Percentiles rank a stretch among this genome's conserved stretches.
Evolutionary conservation across 352 stramenopile genomes (phyloP).

Genomic region (Pythium aphanidermatum): DNA sequence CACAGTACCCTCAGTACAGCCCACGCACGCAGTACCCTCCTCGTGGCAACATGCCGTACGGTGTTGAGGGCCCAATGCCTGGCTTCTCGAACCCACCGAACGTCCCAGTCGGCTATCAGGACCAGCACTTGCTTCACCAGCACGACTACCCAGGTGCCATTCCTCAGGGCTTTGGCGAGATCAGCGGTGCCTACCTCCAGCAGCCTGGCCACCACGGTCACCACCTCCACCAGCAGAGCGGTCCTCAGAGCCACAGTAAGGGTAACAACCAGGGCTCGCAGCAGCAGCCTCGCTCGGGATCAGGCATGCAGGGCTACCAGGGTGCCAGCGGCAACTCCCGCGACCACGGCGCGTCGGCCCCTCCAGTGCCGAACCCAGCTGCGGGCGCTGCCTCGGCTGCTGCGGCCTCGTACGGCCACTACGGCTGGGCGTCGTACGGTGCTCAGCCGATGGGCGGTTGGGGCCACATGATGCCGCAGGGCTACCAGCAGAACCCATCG

Average conservation of each 20-base stretch:
- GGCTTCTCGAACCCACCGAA: conserved; percentile 75
- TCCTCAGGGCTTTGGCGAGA: conserved; percentile 79
- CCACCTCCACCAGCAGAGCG: conserved; percentile 39
- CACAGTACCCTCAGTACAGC: conserved; percentile 83
- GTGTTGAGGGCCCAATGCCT: conserved; percentile 70
- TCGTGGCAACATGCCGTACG: conserved; percentile 78
- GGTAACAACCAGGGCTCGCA: conserved; percentile 30
- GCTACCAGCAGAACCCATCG: conserved; percentile 69
- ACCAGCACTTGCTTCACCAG: conserved; percentile 80
- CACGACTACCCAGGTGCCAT: conserved; percentile 73
- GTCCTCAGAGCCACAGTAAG: conserved; percentile 65
- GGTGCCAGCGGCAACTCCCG: conserved; percentile 28
- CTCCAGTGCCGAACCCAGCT: conserved; percentile 62
- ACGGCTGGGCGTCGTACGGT: conserved; percentile 77
- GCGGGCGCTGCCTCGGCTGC: conserved; percentile 23
- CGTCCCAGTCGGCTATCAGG: conserved; percentile 74
- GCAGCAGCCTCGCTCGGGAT: conserved; percentile 58
- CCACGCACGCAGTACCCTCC: conserved; percentile 80
- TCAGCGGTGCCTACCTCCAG: conserved; percentile 70
- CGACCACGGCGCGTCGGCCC: conserved; percentile 54
- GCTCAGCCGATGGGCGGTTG: conserved; percentile 67
- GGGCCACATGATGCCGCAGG: conserved; percentile 80
- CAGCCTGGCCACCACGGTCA: conserved; percentile 43
- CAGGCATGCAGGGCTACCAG: conserved; percentile 52
- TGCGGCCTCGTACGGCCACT: conserved; percentile 62